These are phyloP conservation scores for Talaromyces sp. DNA, from an alignment of 2,329 filamentous ascomycete genomes.

Conservation along the genomic window DNA sequence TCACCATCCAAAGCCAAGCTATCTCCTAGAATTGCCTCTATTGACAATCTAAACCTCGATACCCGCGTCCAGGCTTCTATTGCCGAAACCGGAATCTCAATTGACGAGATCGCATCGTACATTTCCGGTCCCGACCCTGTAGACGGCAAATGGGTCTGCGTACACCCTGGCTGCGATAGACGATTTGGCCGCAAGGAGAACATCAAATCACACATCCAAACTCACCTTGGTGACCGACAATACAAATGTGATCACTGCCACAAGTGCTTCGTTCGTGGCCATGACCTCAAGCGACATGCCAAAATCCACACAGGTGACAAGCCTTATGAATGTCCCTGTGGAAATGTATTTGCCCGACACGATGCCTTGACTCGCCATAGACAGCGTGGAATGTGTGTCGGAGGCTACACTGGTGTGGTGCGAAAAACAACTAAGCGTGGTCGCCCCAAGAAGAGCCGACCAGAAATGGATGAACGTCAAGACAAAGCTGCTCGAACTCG, in stretches of 20 bases:
- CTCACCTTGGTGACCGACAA: constrained; percentile 91
- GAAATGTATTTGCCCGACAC: constrained; percentile 89
- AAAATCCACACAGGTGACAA: constrained; percentile 97
- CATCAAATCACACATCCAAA: constrained; percentile 97
- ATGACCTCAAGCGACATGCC: constrained; percentile 93
- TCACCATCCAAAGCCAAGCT: constrained; percentile 30
- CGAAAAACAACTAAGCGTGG: constrained; percentile 64
- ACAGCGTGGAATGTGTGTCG: constrained; percentile 93
- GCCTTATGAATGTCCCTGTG: constrained; percentile 89
- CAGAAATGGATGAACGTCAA: constrained; percentile 53
- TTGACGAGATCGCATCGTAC: constrained; percentile 74
- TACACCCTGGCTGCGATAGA: constrained; percentile 75
- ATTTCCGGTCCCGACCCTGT: constrained; percentile 66
- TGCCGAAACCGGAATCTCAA: constrained; percentile 75
- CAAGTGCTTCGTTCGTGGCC: constrained; percentile 94
- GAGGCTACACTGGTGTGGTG: constrained; percentile 78
- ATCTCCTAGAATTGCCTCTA: constrained; percentile 39
- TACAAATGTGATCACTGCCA: constrained; percentile 89
- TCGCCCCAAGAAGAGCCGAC: constrained; percentile 57
- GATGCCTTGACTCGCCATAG: constrained; percentile 91
- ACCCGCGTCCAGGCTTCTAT: constrained; percentile 57
- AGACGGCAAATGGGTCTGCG: constrained; percentile 76
- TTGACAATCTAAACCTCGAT: constrained; percentile 47
- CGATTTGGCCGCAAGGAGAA: constrained; percentile 97
- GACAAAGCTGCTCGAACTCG: constrained; percentile 54